Base-by-base conservation (phyloP, 2,329 filamentous ascomycete species). In the Xylaria sp. region DNA sequence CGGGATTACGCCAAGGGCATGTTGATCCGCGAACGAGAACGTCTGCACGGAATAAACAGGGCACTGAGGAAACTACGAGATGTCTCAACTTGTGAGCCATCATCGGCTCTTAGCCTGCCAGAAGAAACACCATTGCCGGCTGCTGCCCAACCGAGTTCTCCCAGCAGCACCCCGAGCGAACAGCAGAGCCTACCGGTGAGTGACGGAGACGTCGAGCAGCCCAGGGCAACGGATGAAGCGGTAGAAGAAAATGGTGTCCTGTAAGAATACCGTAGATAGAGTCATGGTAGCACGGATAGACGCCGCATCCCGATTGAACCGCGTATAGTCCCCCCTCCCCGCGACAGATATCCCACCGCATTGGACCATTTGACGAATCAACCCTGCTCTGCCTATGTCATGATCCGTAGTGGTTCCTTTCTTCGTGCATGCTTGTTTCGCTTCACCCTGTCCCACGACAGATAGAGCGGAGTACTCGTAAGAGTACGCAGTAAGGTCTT, bases 41-140 rank as follows among this genome's bases (percentile, higher is more conserved):
- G 90, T 66, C 76, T 96, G 64, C 91, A 91, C 66, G 87, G 89
- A 18, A 87, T 99, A 80, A 83, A 83, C 76, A 81, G 93, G 64
- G 92, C 92, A 7, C 74, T 97, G 66, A 83, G 91, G 64, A 86
- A 81, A 66, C 74, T 89, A 47, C 76, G 73, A 62, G 69, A 71
- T 61, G 69, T 63, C 56, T 23, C 59, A 30, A 30, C 23, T 57
- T 59, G 53, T 37, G 64, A 61, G 49, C 56, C 59, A 30, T 30
- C 23, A 30, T 4, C 5, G 5, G 23, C 23, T 30, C 23, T 42
- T 19, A 18, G 19, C 35, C 37, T 53, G 7, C 11, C 16, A 11
- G 46, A 37, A 11, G 46, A 37, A 54, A 52, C n/a, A 44, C 10
- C 48, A 16, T 16, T 16, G 16, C 23, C 39, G 11, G 49, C 49